phyloP scores from a whole-genome alignment of 2,329 filamentous ascomycete species.

The Metarhizium sp. region DNA sequence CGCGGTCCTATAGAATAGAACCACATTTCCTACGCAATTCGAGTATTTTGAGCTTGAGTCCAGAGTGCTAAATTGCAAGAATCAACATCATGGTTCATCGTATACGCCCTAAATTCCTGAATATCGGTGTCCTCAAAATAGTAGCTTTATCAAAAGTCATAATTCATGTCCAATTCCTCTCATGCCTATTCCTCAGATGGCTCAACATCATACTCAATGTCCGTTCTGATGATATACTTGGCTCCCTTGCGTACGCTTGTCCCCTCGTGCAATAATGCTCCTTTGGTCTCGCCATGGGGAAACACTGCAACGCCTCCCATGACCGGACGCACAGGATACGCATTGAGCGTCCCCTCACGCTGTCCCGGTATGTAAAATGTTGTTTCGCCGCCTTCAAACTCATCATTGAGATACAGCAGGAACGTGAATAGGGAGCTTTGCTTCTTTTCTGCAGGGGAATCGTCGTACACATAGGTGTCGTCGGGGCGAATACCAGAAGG shows the following conservation, averaged over 20 bases:
- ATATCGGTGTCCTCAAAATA: no score
- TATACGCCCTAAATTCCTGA: no score
- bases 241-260: slow-evolving; percentile 59
- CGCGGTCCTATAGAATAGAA: no score
- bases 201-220: slow-evolving; percentile 60
- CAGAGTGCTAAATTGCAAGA: no score
- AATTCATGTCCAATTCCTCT: neutral
- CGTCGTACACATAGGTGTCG: slow-evolving; percentile 56
- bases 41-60: no score
- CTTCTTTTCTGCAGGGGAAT: slow-evolving; percentile 46
- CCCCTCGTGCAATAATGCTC: slow-evolving; percentile 59
- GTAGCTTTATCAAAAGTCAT: neutral
- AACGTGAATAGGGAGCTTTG: slow-evolving; percentile 64
- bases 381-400: slow-evolving; percentile 63
- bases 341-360: slow-evolving; percentile 56
- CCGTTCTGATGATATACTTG: slow-evolving; percentile 61
- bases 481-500: slow-evolving; percentile 53
- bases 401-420: slow-evolving; percentile 60
- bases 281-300: slow-evolving; percentile 58
- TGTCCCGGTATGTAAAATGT: slow-evolving; percentile 60
- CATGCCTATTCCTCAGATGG: slow-evolving; percentile 7
- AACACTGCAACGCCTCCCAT: slow-evolving; percentile 62
- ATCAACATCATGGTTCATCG: no score
- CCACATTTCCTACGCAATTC: no score
- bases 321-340: slow-evolving; percentile 58